Percentiles rank a stretch among this genome's conserved stretches.
Conservation (phyloP, 371 early-diverging fungal species). For the Nematocida displodere region DNA sequence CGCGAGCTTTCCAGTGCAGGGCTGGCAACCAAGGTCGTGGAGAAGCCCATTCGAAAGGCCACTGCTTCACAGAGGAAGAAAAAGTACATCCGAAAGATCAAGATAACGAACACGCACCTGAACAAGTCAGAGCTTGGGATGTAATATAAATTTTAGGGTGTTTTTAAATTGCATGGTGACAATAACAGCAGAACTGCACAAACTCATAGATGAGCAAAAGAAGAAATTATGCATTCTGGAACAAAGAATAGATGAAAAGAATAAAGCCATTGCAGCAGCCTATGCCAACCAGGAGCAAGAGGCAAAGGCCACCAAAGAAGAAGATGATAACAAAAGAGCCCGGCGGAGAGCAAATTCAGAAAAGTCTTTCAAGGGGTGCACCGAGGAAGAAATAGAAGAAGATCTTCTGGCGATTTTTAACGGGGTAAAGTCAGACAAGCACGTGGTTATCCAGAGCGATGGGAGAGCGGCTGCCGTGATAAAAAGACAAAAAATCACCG, state of each 20-base stretch:
- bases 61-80: constrained; percentile 53
- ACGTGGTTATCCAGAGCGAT: constrained; percentile 29
- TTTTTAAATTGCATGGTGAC: constrained; percentile 24
- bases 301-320: neutral
- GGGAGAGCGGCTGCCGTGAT: constrained; percentile 42
- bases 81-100: constrained; percentile 62
- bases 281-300: neutral
- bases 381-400: constrained; percentile 42
- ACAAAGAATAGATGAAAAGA: constrained; percentile 18
- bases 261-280: neutral
- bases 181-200: constrained; percentile 46
- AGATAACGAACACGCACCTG: constrained; percentile 66
- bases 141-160: constrained; percentile 39
- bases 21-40: constrained; percentile 38
- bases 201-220: constrained; percentile 42
- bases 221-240: constrained; percentile 12
- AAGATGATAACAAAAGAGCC: constrained; percentile 31
- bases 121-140: constrained; percentile 49
- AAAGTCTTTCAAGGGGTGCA: constrained; percentile 38
- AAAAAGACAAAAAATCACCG: constrained; percentile 29
- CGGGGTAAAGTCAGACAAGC: constrained; percentile 23
- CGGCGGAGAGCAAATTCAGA: constrained; percentile 20
- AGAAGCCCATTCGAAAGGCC: constrained; percentile 48
- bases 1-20: constrained; percentile 62
- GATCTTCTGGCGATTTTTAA: constrained; percentile 36